Conservation (phyloP, 345 rosid species). For the Mercurialis annua region DNA sequence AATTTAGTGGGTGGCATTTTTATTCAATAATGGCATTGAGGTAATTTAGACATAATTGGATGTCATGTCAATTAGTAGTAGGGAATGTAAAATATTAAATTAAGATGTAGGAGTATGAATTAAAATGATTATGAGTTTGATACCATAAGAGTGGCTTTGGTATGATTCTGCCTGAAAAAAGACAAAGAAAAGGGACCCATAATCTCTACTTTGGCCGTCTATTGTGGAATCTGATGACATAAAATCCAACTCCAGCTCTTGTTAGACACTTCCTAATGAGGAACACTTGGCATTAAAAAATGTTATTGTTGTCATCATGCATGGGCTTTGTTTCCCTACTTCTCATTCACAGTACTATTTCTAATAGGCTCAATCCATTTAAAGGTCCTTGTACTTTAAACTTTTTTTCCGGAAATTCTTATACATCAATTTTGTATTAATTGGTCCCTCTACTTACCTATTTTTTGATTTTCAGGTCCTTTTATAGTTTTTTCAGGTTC, state of each 20-base stretch:
- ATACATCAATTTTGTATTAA: too few species aligned
- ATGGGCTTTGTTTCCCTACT: conserved; percentile 2
- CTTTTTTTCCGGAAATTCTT: too few species aligned
- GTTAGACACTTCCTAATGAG: not conserved
- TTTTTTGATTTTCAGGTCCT: too few species aligned
- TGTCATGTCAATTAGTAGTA: not conserved
- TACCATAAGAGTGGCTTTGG: conserved; percentile 23
- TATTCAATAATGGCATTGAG: not conserved
- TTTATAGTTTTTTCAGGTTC: too few species aligned
- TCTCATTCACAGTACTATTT: too few species aligned
- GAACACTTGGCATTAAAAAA: not conserved
- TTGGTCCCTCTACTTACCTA: too few species aligned
- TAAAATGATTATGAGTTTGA: conserved; percentile 38
- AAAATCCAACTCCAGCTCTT: conserved; percentile 14
- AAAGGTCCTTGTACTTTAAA: too few species aligned
- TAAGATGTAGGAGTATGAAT: conserved; percentile 11
- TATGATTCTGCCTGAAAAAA: conserved; percentile 32
- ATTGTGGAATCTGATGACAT: conserved; percentile 33
- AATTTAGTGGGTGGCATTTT: too few species aligned
- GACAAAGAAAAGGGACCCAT: conserved; percentile 28
- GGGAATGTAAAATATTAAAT: not conserved
- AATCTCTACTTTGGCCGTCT: conserved; percentile 20
- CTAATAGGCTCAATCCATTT: too few species aligned
- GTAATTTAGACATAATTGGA: not conserved
- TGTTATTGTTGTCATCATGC: not conserved